Base-by-base conservation (phyloP, 2,329 filamentous ascomycete species). In the Fusarium scirpi region DNA sequence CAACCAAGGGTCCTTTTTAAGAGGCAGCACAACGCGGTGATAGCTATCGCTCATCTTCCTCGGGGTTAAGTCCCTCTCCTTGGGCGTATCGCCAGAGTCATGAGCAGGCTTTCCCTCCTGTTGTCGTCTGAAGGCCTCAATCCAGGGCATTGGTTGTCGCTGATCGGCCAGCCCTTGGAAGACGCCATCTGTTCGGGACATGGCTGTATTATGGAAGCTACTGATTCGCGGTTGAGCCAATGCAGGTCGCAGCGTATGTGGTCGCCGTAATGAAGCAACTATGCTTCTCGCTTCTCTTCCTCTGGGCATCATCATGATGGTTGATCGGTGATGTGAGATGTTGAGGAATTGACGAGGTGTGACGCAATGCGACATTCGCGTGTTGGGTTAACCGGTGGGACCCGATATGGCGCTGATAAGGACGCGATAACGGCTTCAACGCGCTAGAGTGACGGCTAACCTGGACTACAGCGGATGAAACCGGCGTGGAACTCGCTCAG, bases 1-100 rank as follows among this genome's bases (percentile, higher is more conserved):
- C 15, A 94, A 82, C 90, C 91, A 94, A 54, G 91, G 91, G 76
- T 94, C 92, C 74, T 88, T 90, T 8, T 88, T 90, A 12, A 94
- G 82, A 9, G 91, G 91, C 29, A 94, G 82, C 16, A 81, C 72
- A 11, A 77, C 74, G 20, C 76, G 71, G 49, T 77, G 76, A 43
- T 77, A 77, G 47, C 76, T 77, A n/a, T 77, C 76, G 40, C 74
- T 73, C 76, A 77, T 77, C 29, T 73, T 76, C 54, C 75, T 77
- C 0, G 76, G 76, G 0, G 70, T 66, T 29, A 77, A 45, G 6
- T 77, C 76, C 18, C 76, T 75, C 38, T 77, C 71, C 24, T 72
- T 54, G 0, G 59, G 65, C 2, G 27, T 24, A 6, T 65, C 75
- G 7, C 65, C 70, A 1, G 48, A 25, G 2, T 45, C 48, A 6